These are phyloP conservation scores for Teratosphaeria gauchensis DNA, from an alignment of 2,329 filamentous ascomycete genomes.

Conservation along the genomic window DNA sequence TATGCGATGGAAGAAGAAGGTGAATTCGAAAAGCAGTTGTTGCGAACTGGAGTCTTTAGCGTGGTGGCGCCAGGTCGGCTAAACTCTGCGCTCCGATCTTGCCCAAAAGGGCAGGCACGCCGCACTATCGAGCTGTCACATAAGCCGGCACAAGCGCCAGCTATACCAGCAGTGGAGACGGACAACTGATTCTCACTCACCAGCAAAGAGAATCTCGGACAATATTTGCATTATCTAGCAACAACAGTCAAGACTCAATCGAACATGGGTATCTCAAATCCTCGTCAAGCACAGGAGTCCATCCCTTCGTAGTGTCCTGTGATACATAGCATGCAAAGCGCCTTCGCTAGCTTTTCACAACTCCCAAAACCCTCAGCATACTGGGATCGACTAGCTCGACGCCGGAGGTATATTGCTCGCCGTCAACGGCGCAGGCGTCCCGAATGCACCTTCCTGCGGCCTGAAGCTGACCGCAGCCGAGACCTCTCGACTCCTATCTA, in stretches of 20 bases:
- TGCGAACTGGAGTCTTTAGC: no score
- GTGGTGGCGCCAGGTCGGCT: no score
- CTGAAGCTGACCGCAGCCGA: constrained; percentile 17
- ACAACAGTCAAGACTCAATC: not conserved
- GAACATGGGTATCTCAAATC: not conserved
- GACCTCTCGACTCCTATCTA: constrained; percentile 9
- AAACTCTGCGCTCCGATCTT: no score
- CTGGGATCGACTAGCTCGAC: no score
- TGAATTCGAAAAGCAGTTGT: no score
- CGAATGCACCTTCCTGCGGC: constrained; percentile 17
- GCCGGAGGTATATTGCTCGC: not conserved
- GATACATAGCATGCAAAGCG: not conserved
- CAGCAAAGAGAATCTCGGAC: not conserved
- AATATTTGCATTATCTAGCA: not conserved
- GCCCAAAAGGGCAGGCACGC: no score
- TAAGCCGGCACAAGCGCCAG: not conserved
- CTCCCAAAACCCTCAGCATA: no score
- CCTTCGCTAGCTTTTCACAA: not conserved
- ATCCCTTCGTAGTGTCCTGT: not conserved
- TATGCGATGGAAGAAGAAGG: no score
- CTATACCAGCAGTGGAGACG: not conserved
- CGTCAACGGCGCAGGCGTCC: constrained; percentile 13
- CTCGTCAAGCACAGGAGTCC: not conserved
- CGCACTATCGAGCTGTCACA: no score
- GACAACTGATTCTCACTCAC: not conserved